Conservation (phyloP, 495 filamentous ascomycete species). For the Talaromyces thailandensis region DNA sequence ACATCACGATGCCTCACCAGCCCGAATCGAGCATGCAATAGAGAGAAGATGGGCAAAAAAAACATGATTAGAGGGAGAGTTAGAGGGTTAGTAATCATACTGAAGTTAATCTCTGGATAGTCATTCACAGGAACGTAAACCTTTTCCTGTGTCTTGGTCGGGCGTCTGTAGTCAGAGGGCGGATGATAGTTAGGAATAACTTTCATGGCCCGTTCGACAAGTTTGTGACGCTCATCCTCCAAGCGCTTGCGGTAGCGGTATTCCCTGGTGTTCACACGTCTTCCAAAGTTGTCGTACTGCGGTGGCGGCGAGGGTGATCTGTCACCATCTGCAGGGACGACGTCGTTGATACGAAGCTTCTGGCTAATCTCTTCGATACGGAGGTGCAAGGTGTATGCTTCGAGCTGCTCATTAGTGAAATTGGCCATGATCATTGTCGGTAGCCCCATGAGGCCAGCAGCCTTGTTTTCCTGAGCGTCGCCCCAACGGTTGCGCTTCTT, state of each 20-base stretch:
- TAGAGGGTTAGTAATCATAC: conserved; percentile 99
- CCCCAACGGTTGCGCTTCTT: conserved; percentile 99
- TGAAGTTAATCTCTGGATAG: conserved; percentile 99
- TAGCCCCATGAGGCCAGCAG: conserved; percentile 93
- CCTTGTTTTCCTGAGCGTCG: conserved; percentile 92
- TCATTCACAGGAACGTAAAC: conserved; percentile 99
- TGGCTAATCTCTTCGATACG: conserved; percentile 98
- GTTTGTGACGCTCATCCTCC: conserved; percentile 96
- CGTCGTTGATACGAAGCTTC: conserved; percentile 96
- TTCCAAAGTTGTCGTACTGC: conserved; percentile 97
- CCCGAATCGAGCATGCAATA: conserved; percentile 43
- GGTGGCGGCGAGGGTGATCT: conserved; percentile 91
- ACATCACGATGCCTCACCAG: conserved; percentile 26
- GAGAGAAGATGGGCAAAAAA: conserved; percentile 28
- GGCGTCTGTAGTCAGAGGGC: conserved; percentile 92
- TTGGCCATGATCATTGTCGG: conserved; percentile 91
- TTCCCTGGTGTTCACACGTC: conserved; percentile 96
- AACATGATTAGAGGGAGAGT: conserved; percentile 54
- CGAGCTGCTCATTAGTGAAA: conserved; percentile 96
- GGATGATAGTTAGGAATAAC: conserved; percentile 97
- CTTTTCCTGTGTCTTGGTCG: conserved; percentile 99
- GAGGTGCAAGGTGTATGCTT: conserved; percentile 90
- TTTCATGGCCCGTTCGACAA: conserved; percentile 97
- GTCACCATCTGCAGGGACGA: conserved; percentile 89
- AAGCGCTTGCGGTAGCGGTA: conserved; percentile 94